phyloP scores from a whole-genome alignment of 1,284 basidiomycete genomes.

The Ceratobasidium papillatum region DNA sequence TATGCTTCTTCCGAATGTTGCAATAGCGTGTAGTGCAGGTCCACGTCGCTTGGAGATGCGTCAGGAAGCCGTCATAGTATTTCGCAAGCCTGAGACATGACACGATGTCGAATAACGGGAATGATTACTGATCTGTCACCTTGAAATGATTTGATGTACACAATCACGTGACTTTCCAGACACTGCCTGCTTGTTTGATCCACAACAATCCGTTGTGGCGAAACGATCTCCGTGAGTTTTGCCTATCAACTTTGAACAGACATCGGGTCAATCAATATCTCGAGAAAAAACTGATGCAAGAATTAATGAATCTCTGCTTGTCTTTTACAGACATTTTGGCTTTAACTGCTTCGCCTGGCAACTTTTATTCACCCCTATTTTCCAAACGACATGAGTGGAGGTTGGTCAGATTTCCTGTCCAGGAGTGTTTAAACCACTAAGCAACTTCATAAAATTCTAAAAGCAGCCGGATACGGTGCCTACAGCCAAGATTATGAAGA shows the following conservation, averaged over 20 bases:
- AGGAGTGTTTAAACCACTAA: not conserved
- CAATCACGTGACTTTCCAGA: not conserved
- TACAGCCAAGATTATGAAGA: constrained; percentile 41
- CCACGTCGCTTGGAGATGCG: not conserved
- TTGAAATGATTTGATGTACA: not conserved
- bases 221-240: not conserved
- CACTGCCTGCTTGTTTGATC: not conserved
- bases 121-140: not conserved
- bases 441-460: not conserved
- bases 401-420: not conserved
- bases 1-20: not conserved
- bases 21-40: not conserved
- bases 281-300: not conserved
- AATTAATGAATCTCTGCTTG: not conserved
- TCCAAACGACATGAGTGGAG: constrained; percentile 27
- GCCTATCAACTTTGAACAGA: not conserved
- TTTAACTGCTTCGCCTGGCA: not conserved
- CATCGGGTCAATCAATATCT: not conserved
- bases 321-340: not conserved
- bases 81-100: not conserved
- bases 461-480: constrained; percentile 31
- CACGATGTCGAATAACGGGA: not conserved
- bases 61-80: not conserved
- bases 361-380: not conserved
- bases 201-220: not conserved